These are phyloP conservation scores for Tagetes patula DNA, from an alignment of 129 eudicot genomes.

Conservation along the genomic window DNA sequence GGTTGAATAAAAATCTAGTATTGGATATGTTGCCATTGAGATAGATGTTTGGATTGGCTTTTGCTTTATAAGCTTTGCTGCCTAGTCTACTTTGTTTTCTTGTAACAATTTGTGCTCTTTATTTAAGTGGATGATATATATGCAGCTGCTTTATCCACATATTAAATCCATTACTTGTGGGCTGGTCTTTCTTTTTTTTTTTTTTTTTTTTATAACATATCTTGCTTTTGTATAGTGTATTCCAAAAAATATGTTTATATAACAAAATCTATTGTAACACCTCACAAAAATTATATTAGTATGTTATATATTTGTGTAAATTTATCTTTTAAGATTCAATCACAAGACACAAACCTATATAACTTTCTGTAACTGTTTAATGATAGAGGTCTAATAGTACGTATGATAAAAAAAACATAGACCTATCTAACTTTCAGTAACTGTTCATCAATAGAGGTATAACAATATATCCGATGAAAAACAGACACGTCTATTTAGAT, in stretches of 20 bases:
- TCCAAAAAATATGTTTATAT: not conserved
- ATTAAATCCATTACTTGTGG: constrained; percentile 18
- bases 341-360: not conserved
- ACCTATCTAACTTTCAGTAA: not conserved
- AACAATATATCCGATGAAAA: not conserved
- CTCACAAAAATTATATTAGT: not conserved
- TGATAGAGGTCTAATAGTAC: not conserved
- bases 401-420: not conserved
- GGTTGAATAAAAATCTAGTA: constrained; percentile 27
- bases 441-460: not conserved
- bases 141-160: constrained; percentile 33
- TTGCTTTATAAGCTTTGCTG: constrained; percentile 26
- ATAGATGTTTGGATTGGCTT: constrained; percentile 24
- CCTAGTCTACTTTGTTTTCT: constrained; percentile 22
- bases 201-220: not conserved
- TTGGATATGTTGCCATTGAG: constrained; percentile 21
- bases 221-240: constrained; percentile 3
- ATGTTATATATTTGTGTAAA: not conserved
- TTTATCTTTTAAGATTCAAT: not conserved
- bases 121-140: constrained; percentile 38
- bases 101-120: not conserved
- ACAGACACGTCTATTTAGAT: not conserved
- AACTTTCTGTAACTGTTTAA: not conserved
- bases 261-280: not conserved
- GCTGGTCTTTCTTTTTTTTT: not conserved